Percentiles rank a stretch among this genome's conserved stretches.
Evolutionary conservation across 345 rosid species (phyloP).

Genomic region (Dipteronia sinensis): DNA sequence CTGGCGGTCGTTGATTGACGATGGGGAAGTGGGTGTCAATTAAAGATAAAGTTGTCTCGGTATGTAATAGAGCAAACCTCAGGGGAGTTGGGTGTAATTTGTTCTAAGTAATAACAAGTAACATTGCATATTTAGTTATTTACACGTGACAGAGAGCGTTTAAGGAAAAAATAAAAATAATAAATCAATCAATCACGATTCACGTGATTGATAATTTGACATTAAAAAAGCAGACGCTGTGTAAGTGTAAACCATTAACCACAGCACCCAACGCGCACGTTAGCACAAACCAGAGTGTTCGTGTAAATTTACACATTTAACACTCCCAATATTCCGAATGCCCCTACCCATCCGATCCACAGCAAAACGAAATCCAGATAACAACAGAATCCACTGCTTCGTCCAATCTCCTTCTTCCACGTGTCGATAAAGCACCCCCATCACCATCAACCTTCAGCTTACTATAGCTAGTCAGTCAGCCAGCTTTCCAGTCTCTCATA

Average conservation of each 20-base stretch:
- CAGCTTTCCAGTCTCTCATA: not conserved
- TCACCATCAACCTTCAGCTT: conserved; percentile 21
- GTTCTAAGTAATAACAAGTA: too few relatives aligned
- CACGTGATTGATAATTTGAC: not conserved
- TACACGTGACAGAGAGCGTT: not conserved
- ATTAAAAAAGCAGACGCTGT: not conserved
- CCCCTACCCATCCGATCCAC: conserved; percentile 10
- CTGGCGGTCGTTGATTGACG: too few relatives aligned
- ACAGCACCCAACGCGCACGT: not conserved
- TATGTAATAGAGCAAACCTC: too few relatives aligned
- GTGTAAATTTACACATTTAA: conserved; percentile 10
- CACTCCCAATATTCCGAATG: too few relatives aligned
- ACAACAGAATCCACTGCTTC: conserved; percentile 43
- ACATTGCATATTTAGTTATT: too few relatives aligned
- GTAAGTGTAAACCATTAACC: not conserved
- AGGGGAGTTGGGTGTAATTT: too few relatives aligned
- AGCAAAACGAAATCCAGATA: conserved; percentile 54
- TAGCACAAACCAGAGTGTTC: not conserved
- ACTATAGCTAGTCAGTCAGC: not conserved
- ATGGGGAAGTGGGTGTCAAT: too few relatives aligned
- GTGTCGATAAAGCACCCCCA: conserved; percentile 34
- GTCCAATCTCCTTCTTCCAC: conserved; percentile 43
- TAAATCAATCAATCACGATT: not conserved
- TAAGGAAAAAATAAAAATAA: not conserved
- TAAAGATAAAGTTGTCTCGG: too few relatives aligned